Base-by-base conservation (phyloP, 495 filamentous ascomycete species). In the Tuber umbilicatum region DNA sequence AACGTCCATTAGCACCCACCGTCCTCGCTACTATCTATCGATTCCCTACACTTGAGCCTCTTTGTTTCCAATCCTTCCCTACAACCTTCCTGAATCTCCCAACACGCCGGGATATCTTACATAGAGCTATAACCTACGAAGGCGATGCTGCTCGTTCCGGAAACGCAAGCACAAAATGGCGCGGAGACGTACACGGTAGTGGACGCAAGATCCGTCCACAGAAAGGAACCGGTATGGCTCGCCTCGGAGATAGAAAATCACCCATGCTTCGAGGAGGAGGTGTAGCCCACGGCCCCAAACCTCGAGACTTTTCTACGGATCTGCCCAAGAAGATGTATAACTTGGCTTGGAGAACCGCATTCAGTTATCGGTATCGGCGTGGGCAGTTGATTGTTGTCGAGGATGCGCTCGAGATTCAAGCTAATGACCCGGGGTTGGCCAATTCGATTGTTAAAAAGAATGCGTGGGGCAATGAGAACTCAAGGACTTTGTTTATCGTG, bases 301-400 rank as follows among this genome's bases (percentile, higher is more conserved):
- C 93, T 43, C 86, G 95, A 76, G 93, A 97, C 84, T 98, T 98
- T 84, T 88, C 89, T 71, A 94, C 93, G 27, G 88, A 86, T 45
- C 86, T 99, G 74, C 94, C 91, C 70, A 87, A 87, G 78, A 97
- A 97, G 87, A 90, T 97, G 69, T 99, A 99, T 84, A 94, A 97
- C 83, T 84, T 96, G 80, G 96, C 96, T 17, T 98, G 93, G 93
- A 89, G 96, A 81, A 98, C 91, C 45, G 96, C 96, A 2, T 87
- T 99, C 73, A 94, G 91, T 78, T 97, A 97, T 84, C 89, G 96
- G 67, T 98, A 94, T 84, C 85, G 88, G 73, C 90, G 91, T 74
- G 94, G 93, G 27, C 91, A 97, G 85, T 84, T 99, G 83, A 85
- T 97, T 69, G 88, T 98, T 69, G 88, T 95, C 77, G 90, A 93